Evolutionary conservation across 176 grass and related monocot species (phyloP), one percentile per base, ranked within the genome.

Genomic region (Avena atlantica): DNA sequence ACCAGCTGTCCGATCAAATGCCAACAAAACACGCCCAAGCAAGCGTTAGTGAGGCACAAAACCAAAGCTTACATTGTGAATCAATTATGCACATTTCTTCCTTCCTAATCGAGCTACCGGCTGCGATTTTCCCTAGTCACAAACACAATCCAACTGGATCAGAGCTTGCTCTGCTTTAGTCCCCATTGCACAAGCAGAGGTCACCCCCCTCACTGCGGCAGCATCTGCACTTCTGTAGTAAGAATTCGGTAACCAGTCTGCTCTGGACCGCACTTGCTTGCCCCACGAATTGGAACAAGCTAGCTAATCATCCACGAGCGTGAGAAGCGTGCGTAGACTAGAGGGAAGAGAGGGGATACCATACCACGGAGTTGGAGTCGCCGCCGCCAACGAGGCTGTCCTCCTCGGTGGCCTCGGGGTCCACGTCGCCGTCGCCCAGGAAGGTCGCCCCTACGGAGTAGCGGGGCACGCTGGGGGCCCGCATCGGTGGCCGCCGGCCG

Each of bases 331-430:
- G 11, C 10, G 4, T 21, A 13, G 68, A 10, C 6, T 58, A 16
- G 64, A 48, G 20, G 52, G 57, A 5, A 15, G 70, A 79, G 84
- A 78, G 23, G 69, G 2, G 14, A 40, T 31, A 36, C 48, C 74
- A 67, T 80, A 92, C 88, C 89, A 93, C 94, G 45, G 94, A 96
- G 84, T 87, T 93, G 21, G 94, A 96, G 65, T 95, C 94, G 65
- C 87, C 93, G 23, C 65, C 92, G 61, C 86, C 47, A 56, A 60
- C 89, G 52, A 96, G 76, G 87, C 94, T 96, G 71, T 88, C 91
- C 80, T 91, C 94, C 76, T 91, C 73, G 48, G 73, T 76, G 15
- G 73, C 73, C 24, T 76, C 91, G 13, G 81, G 91, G 68, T 91
- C 89, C n/a, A 88, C 92, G 34, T 91, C 91, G 44, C 89, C 91